Evolutionary conservation across 257 asterid genomes (phyloP).

Genomic region (Fraxinus excelsior): DNA sequence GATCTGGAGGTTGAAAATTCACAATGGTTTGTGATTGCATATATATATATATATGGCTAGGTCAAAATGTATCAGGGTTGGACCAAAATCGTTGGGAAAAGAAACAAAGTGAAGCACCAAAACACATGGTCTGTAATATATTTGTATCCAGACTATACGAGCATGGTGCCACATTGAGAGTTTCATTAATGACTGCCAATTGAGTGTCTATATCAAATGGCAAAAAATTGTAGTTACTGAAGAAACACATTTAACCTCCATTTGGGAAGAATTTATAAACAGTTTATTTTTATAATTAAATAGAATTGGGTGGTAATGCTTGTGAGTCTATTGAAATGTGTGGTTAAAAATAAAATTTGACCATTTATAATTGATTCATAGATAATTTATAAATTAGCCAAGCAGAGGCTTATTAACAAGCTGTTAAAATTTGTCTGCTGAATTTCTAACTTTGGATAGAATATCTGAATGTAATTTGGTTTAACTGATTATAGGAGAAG

Average conservation of each 20-base stretch:
- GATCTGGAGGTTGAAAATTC: too few relatives aligned
- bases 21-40: not conserved
- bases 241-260: constrained; percentile 24
- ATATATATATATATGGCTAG: not conserved
- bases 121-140: constrained; percentile 44
- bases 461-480: not conserved
- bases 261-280: too few relatives aligned
- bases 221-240: not conserved
- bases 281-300: too few relatives aligned
- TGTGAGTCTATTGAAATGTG: too few relatives aligned
- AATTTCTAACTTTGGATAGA: not conserved
- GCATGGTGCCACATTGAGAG: constrained; percentile 54
- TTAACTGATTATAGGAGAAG: too few relatives aligned
- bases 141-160: constrained; percentile 42
- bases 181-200: constrained; percentile 29
- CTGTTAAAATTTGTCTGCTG: not conserved
- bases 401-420: not conserved
- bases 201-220: constrained; percentile 19
- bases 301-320: too few relatives aligned
- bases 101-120: constrained; percentile 33
- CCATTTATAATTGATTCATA: too few relatives aligned
- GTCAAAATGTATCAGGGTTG: not conserved
- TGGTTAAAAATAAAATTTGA: too few relatives aligned
- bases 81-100: not conserved
- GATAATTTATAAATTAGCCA: too few relatives aligned